These are phyloP conservation scores for Truncatella angustata DNA, from an alignment of 2,329 filamentous ascomycete species.

Conservation along the genomic window DNA sequence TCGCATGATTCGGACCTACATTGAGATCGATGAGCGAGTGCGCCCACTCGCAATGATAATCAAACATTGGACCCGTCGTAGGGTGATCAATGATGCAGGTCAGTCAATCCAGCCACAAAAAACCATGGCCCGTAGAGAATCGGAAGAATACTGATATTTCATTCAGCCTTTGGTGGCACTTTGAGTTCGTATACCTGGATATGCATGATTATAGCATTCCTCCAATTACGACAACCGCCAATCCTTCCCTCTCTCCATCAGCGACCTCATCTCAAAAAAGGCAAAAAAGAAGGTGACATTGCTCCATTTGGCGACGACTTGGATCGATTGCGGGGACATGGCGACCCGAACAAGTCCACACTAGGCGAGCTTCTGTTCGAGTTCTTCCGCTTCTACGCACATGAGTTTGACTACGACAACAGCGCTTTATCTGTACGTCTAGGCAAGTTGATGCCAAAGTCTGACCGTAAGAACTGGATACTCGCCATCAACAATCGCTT, in stretches of 20 bases:
- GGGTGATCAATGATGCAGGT: conserved; percentile 96
- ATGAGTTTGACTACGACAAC: conserved; percentile 88
- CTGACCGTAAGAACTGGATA: conserved; percentile 81
- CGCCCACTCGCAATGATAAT: conserved; percentile 93
- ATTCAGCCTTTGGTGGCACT: conserved; percentile 81
- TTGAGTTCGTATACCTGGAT: conserved; percentile 99
- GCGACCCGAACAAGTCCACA: conserved; percentile 75
- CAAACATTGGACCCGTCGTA: conserved; percentile 93
- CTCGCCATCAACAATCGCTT: conserved; percentile 76
- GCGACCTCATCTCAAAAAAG: conserved; percentile 59
- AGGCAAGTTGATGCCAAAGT: conserved; percentile 75
- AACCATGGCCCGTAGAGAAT: too few species aligned
- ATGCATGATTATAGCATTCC: conserved; percentile 94
- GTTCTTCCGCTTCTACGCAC: conserved; percentile 92
- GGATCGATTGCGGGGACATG: conserved; percentile 69
- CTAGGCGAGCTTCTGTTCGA: conserved; percentile 86
- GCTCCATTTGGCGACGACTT: conserved; percentile 88
- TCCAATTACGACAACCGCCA: conserved; percentile 82
- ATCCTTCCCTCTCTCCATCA: conserved; percentile 85
- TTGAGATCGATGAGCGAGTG: conserved; percentile 87
- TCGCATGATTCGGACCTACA: conserved; percentile 95
- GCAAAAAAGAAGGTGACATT: conserved; percentile 61
- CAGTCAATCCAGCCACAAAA: too few species aligned
- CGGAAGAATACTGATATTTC: not conserved
- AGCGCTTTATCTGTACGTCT: conserved; percentile 81